Conservation (phyloP, 305 asterid species). For the Fraxinus sp. region DNA sequence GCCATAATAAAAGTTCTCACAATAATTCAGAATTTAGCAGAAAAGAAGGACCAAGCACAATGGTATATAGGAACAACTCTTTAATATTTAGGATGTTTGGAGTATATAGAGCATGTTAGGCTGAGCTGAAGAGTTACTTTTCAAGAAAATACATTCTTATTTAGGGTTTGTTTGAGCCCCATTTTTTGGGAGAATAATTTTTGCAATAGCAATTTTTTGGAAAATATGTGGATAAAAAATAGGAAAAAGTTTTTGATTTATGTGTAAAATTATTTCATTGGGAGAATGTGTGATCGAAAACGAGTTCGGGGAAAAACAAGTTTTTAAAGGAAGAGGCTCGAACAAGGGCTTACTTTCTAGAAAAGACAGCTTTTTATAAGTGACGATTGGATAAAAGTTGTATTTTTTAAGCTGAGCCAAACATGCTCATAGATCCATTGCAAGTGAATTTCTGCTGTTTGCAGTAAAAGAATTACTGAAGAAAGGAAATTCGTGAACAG, state of each 20-base stretch:
- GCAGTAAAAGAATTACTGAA: constrained; percentile 1
- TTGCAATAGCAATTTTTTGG: neutral
- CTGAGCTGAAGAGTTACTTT: neutral
- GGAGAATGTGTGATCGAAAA: neutral
- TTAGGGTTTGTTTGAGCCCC: neutral
- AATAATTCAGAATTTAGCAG: neutral
- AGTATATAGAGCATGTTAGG: neutral
- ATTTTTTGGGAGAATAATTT: neutral
- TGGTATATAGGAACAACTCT: neutral
- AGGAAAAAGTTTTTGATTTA: neutral
- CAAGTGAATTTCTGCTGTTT: neutral
- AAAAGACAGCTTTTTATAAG: neutral
- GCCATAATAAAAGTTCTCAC: neutral
- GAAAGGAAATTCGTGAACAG: neutral
- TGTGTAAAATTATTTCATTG: neutral
- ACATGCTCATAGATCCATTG: neutral
- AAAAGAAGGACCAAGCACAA: neutral
- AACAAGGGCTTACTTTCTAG: neutral
- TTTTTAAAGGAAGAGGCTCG: neutral
- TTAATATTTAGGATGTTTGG: neutral
- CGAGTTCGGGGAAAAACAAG: neutral
- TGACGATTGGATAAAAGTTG: neutral
- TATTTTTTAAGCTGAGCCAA: neutral
- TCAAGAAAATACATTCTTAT: neutral
- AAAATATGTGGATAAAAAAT: neutral